phyloP scores from a whole-genome alignment of 148 eudicot genomes.

The Camellia sinensis region DNA sequence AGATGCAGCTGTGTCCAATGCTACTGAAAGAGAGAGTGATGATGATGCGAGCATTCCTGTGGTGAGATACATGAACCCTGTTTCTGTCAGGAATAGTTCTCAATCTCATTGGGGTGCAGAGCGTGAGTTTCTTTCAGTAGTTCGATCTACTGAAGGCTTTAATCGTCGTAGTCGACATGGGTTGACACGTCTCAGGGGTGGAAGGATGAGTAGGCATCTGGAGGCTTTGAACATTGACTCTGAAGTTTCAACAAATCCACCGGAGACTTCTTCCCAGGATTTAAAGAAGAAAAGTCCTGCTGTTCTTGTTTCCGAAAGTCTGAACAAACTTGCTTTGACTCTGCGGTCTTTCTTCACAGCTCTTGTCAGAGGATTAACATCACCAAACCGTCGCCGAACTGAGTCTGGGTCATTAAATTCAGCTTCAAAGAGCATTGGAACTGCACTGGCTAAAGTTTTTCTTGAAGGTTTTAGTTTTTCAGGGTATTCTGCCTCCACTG shows the following conservation, averaged over 20 bases:
- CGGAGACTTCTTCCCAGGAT: conserved; percentile 52
- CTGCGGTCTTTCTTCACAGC: conserved; percentile 80
- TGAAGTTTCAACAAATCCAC: conserved; percentile 50
- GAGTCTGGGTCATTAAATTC: conserved; percentile 73
- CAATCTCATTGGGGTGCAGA: conserved; percentile 78
- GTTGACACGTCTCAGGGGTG: conserved; percentile 78
- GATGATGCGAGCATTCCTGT: conserved; percentile 65
- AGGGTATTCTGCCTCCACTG: conserved; percentile 55
- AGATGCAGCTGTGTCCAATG: conserved; percentile 51
- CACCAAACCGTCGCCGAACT: conserved; percentile 86
- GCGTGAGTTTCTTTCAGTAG: conserved; percentile 78
- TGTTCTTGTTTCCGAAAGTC: conserved; percentile 61
- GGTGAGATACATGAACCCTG: conserved; percentile 81
- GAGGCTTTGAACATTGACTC: conserved; percentile 75
- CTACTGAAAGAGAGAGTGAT: conserved; percentile 85
- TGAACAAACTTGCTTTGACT: conserved; percentile 71
- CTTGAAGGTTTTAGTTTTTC: conserved; percentile 78
- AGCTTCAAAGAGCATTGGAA: conserved; percentile 81
- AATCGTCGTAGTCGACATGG: conserved; percentile 90
- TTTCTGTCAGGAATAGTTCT: conserved; percentile 59
- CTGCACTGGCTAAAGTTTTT: conserved; percentile 81
- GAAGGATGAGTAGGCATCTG: conserved; percentile 74
- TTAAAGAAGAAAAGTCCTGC: conserved; percentile 84
- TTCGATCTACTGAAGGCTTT: conserved; percentile 81
- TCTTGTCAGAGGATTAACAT: conserved; percentile 80